Evolutionary conservation across 2,329 filamentous ascomycete species (phyloP), one percentile per base, ranked within the genome.

Genomic region (Hypoxylon sp.): DNA sequence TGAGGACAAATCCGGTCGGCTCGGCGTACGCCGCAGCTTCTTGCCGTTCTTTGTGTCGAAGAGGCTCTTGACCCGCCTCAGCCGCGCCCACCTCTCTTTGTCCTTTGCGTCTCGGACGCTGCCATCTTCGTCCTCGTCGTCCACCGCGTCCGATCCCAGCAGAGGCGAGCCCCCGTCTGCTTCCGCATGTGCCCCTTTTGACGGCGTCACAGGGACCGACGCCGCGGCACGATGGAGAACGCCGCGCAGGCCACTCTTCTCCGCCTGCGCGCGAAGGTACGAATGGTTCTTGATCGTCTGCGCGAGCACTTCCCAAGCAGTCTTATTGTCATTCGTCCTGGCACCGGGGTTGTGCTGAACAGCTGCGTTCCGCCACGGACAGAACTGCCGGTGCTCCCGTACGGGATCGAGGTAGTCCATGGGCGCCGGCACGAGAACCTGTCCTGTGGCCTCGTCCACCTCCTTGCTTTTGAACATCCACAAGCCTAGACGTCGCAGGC

Each of bases 381-480:
- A 95, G 69, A 93, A 95, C 69, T 91, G 90, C 60, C 91, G 85
- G 73, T 95, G 91, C 72, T 93, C 89, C 4, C 82, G 81, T 1
- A 88, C 75, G 3, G 87, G 85, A 68, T 94, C 87, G 1, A 95
- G 80, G 53, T 84, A 79, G 64, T 85, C 83, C 81, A 90, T 88
- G 1, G 83, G 82, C 2, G 87, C 83, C 1, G 83, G 81, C 3
- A 83, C 79, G 9, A 88, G 73, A 8, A 87, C 76, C 29, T 77
- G 69, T 29, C 81, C 74, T 0, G 80, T 81, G 13, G 77, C 74
- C 1, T 78, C 77, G 55, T 85, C 82, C 24, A 89, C 83, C 67
- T 85, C 84, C 73, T 88, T 92, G 73, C 87, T 88, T 69, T 87
- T 89, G 73, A 96, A 98, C 79, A 99, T 89, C 95, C 95, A 99